Evolutionary conservation across 345 rosid species (phyloP).

Genomic region (Salix koriyanagi): DNA sequence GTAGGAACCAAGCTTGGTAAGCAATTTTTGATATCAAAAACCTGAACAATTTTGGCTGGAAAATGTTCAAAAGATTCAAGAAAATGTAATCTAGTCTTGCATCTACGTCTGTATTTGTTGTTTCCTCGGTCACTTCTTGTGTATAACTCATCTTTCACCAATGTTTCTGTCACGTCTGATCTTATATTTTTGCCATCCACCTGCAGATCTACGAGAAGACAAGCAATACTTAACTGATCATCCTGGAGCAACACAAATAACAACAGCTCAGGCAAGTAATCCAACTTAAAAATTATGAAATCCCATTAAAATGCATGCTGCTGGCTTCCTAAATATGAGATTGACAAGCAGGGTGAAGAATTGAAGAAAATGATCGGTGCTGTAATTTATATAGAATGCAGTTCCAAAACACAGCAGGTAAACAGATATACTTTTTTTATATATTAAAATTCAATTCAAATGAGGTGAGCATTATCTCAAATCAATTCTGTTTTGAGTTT

Average conservation of each 20-base stretch:
- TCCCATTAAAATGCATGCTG: neutral
- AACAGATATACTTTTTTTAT: neutral
- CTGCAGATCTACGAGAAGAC: conserved; percentile 64
- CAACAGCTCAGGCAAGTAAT: conserved; percentile 52
- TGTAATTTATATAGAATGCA: conserved; percentile 65
- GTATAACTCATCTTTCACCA: too few species aligned
- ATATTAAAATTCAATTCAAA: too few species aligned
- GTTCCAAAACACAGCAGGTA: conserved; percentile 85
- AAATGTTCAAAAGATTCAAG: too few species aligned
- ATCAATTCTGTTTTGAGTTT: too few species aligned
- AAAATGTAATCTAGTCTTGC: too few species aligned
- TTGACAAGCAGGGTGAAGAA: conserved; percentile 56
- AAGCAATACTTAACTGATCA: conserved; percentile 52
- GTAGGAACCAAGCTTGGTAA: conserved; percentile 81
- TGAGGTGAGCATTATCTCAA: too few species aligned
- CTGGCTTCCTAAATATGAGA: neutral
- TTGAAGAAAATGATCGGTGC: conserved; percentile 70
- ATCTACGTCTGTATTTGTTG: too few species aligned
- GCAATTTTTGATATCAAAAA: neutral
- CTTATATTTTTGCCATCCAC: neutral
- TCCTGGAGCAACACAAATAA: conserved; percentile 58
- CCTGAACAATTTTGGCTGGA: too few species aligned
- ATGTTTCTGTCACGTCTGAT: neutral
- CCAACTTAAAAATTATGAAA: neutral
- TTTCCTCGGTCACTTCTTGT: too few species aligned